Evolutionary conservation across 2,329 filamentous ascomycete species (phyloP), one percentile per base, ranked within the genome.

Genomic region (Incumbomyces delicatus): DNA sequence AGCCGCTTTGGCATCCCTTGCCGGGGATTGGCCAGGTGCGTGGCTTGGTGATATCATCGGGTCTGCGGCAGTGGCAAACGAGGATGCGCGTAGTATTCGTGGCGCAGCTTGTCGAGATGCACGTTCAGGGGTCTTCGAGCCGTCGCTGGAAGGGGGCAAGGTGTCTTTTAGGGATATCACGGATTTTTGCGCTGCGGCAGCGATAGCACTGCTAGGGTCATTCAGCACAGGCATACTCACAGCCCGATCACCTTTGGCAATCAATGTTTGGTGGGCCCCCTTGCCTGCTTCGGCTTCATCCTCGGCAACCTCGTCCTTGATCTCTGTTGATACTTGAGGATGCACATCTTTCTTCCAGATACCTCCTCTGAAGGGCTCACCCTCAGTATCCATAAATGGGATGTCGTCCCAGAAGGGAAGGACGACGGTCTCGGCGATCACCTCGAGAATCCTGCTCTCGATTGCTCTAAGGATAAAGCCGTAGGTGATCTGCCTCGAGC

Each of bases 371-470:
- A 87, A 88, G 16, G 71, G 68, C 62, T 95, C 87, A 47, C 78
- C 72, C 47, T 81, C 75, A 0, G 88, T 96, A 57, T 85, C 80
- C 61, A 87, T 83, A 64, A 98, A 96, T 0, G 92, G 88, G 18
- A 87, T 76, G 61, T 98, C 92, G 54, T 98, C 92, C 90, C 92
- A 98, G 61, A 94, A 94, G 0, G 92, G 92, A 47, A 83, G 72
- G 2, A 98, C 92, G 16, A 96, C 65, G 1, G 88, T 95, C 66
- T 98, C 92, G 8, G 85, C 86, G 50, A 98, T 76, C 7, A 95
- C 88, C 64, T 95, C 89, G 59, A 94, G 85, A 62, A 98, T 95
- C 41, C 88, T 78, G 60, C 85, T 94, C 65, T 98, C 92, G 49
- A 98, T 96, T 51, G 94, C 87, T 41, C 88, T 80, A 11, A 96